Percentiles rank a stretch among this genome's conserved stretches.
phyloP scores from a whole-genome alignment of 148 eudicot genomes.

The Cornus kousa region DNA sequence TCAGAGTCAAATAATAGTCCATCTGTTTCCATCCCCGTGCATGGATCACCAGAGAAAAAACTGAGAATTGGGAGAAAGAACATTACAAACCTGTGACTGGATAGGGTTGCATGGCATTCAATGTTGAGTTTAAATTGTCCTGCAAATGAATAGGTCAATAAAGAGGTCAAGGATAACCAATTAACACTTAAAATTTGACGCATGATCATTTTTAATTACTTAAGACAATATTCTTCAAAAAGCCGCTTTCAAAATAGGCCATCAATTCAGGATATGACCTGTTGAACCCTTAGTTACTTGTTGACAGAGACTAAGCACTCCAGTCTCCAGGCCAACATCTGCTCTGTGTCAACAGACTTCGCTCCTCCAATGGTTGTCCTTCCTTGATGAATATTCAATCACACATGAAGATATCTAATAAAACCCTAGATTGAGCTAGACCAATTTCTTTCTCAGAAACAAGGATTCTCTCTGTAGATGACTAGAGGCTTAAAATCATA shows the following conservation, averaged over 20 bases:
- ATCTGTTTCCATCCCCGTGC: too few species aligned
- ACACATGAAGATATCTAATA: too few species aligned
- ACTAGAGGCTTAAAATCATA: too few species aligned
- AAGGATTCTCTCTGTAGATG: too few species aligned
- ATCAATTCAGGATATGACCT: not conserved
- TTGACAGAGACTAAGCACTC: too few species aligned
- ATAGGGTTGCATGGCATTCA: conserved; percentile 95
- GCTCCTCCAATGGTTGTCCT: too few species aligned
- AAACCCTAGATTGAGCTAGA: too few species aligned
- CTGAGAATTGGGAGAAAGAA: conserved; percentile 4
- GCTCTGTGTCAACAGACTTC: too few species aligned
- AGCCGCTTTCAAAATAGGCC: not conserved
- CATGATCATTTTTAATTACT: not conserved
- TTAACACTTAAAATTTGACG: not conserved
- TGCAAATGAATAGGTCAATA: conserved; percentile 29
- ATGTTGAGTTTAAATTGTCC: conserved; percentile 89
- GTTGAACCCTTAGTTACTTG: not conserved
- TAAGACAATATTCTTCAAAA: not conserved
- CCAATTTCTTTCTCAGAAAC: too few species aligned
- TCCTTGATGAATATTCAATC: too few species aligned
- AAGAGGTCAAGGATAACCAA: not conserved
- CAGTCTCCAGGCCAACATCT: too few species aligned
- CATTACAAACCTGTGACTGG: conserved; percentile 85
- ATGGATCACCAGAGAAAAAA: not conserved
- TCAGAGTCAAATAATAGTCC: not conserved